Conservation (phyloP, 805 yeast genomes). For the Nakazawaea molendinolei region DNA sequence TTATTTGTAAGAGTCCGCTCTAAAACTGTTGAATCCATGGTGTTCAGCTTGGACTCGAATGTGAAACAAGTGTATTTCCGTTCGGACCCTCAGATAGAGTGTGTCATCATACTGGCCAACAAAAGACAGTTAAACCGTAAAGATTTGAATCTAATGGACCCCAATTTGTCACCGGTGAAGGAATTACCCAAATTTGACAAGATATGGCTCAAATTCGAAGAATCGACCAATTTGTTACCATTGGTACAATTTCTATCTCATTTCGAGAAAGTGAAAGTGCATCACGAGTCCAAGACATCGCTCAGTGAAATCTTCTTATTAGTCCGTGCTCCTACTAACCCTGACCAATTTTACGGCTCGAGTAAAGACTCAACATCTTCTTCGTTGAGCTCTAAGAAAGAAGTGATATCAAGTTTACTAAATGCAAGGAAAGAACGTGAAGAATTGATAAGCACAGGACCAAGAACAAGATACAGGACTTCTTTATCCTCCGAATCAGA, state of each 20-base stretch:
- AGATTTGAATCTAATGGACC: slow-evolving; percentile 7
- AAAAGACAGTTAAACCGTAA: slow-evolving; percentile 2
- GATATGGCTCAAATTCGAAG: slow-evolving; percentile 3
- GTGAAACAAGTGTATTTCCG: slow-evolving; percentile 4
- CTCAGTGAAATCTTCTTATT: slow-evolving; percentile 2
- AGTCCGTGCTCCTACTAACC: background rate
- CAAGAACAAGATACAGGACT: no score
- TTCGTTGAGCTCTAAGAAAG: no score
- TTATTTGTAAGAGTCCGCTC: no score
- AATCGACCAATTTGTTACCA: no score
- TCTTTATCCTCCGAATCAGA: no score
- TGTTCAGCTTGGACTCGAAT: slow-evolving; percentile 1
- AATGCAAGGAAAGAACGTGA: slow-evolving; percentile 2
- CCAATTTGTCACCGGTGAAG: background rate
- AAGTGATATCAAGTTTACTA: background rate
- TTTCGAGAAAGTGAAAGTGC: no score
- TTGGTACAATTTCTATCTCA: no score
- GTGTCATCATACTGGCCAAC: slow-evolving; percentile 4
- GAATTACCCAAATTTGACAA: slow-evolving; percentile 6
- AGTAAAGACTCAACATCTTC: no score
- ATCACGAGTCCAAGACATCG: slow-evolving; percentile 3
- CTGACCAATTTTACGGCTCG: background rate
- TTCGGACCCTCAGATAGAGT: slow-evolving; percentile 1
- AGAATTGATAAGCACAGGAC: no score
- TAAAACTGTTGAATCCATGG: background rate